Percentiles rank a stretch among this genome's conserved stretches.
Conservation (phyloP, 805 yeast species). For the Priceomyces carsonii region DNA sequence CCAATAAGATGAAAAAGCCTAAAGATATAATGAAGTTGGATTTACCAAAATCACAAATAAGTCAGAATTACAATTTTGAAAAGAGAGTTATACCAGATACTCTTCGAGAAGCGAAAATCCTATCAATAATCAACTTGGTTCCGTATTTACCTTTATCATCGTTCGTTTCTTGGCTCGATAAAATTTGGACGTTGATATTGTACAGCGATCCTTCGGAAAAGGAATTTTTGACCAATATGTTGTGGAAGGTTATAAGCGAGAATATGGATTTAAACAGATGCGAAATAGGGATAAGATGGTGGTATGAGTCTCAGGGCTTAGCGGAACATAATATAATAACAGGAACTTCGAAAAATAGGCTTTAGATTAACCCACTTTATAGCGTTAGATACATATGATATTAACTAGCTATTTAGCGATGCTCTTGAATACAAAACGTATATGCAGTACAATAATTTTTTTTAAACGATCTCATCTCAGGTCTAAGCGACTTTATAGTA, state of each 20-base stretch:
- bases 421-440: too few relatives aligned
- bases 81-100: constrained; percentile 36
- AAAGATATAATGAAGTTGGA: constrained; percentile 23
- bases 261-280: constrained; percentile 59
- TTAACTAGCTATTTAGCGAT: too few relatives aligned
- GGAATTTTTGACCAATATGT: constrained; percentile 33
- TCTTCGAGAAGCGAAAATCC: constrained; percentile 48
- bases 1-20: constrained; percentile 34
- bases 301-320: constrained; percentile 46
- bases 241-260: constrained; percentile 60
- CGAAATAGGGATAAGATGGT: constrained; percentile 58
- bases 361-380: too few relatives aligned
- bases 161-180: constrained; percentile 49
- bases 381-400: too few relatives aligned
- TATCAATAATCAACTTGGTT: constrained; percentile 49
- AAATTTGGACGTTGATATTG: constrained; percentile 35
- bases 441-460: not conserved
- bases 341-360: too few relatives aligned
- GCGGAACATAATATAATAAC: constrained; percentile 2
- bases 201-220: constrained; percentile 39
- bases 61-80: constrained; percentile 19
- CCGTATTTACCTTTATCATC: constrained; percentile 50
- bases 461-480: not conserved
- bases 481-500: too few relatives aligned
- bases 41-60: constrained; percentile 10